phyloP scores from a whole-genome alignment of 805 yeast genomes.

The Blastobotrys americana region DNA sequence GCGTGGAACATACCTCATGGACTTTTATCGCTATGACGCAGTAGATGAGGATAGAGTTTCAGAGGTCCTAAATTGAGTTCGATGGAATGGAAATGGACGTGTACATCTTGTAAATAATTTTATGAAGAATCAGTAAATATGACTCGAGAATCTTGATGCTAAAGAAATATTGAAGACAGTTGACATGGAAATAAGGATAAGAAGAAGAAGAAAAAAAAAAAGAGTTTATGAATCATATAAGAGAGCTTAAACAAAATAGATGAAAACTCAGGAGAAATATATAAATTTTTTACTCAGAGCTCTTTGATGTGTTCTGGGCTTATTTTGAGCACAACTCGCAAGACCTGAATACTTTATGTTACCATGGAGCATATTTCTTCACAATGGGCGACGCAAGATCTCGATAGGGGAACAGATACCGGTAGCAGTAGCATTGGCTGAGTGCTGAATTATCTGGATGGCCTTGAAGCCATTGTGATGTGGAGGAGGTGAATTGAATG shows the following conservation, averaged over 20 bases:
- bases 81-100: background rate
- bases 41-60: slow-evolving; percentile 46
- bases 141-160: too few species aligned
- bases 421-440: background rate
- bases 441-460: background rate
- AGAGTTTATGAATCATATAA: background rate
- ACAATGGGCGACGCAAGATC: background rate
- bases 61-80: slow-evolving; percentile 16
- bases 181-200: background rate
- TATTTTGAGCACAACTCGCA: background rate
- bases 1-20: slow-evolving; percentile 76
- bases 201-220: background rate
- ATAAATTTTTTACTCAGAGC: too few species aligned
- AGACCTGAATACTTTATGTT: background rate
- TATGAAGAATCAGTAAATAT: background rate
- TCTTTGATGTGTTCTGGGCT: too few species aligned
- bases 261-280: background rate
- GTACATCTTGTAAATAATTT: background rate
- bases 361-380: too few species aligned
- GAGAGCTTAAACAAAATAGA: background rate
- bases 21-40: slow-evolving; percentile 63
- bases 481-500: background rate
- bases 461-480: background rate
- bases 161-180: background rate
- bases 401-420: background rate